Evolutionary conservation across 805 yeast genomes (phyloP).

Genomic region (Pichia nanzhaoensis): DNA sequence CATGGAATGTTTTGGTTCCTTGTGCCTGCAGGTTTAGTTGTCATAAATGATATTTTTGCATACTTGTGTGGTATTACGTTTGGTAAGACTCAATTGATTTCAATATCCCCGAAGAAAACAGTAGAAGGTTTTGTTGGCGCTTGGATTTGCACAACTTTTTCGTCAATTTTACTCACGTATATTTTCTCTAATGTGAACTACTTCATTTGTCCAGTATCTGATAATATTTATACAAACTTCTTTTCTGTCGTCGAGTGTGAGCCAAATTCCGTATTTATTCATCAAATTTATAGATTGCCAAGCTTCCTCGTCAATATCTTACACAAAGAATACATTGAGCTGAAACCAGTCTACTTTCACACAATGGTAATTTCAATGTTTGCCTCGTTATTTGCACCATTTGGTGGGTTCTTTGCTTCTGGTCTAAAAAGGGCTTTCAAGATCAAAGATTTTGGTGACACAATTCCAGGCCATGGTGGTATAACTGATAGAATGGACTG

Average conservation of each 20-base stretch:
- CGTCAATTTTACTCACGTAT: conserved; percentile 61
- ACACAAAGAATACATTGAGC: conserved; percentile 40
- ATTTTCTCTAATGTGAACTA: conserved; percentile 60
- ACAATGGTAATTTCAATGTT: conserved; percentile 81
- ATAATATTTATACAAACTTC: conserved; percentile 34
- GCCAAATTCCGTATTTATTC: conserved; percentile 82
- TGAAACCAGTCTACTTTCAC: conserved; percentile 89
- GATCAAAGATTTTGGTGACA: conserved; percentile 95
- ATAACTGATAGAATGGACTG: conserved; percentile 97
- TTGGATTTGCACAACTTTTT: conserved; percentile 84
- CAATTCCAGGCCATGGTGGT: conserved; percentile 99
- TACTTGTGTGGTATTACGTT: conserved; percentile 95
- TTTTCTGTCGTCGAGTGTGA: conserved; percentile 65
- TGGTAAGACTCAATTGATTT: conserved; percentile 87
- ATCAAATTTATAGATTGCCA: conserved; percentile 74
- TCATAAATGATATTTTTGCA: conserved; percentile 93
- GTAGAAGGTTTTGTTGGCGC: conserved; percentile 98
- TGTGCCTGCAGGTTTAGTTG: conserved; percentile 85
- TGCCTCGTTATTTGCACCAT: conserved; percentile 96
- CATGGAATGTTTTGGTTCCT: conserved; percentile 93
- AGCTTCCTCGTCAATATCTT: conserved; percentile 45
- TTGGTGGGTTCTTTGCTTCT: conserved; percentile 96
- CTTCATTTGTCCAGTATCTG: conserved; percentile 78
- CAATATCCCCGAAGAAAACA: conserved; percentile 94
- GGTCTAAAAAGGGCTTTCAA: conserved; percentile 96